Conservation (phyloP, 306 rosid genomes). For the Trifolium fragiferum region DNA sequence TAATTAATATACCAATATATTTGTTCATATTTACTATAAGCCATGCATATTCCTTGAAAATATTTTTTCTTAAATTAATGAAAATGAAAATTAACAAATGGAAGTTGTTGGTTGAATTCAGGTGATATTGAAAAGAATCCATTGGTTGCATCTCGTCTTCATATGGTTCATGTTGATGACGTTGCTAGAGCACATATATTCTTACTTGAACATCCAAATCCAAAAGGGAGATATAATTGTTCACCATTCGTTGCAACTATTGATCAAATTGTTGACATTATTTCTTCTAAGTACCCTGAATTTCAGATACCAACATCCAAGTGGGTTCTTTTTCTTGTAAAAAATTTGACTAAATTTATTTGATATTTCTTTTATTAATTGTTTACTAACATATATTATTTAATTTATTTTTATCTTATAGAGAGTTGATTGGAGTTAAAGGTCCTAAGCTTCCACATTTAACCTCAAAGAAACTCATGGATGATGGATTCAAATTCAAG, state of each 20-base stretch:
- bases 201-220: conserved; percentile 54
- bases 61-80: neutral
- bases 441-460: conserved; percentile 30
- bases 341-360: neutral
- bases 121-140: conserved; percentile 6
- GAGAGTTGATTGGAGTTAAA: conserved; percentile 43
- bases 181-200: conserved; percentile 58
- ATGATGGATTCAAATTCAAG: conserved; percentile 59
- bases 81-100: neutral
- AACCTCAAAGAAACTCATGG: conserved; percentile 57
- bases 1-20: too few species aligned
- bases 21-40: too few species aligned
- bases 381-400: neutral
- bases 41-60: neutral
- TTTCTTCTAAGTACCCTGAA: conserved; percentile 49
- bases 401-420: conserved; percentile 3
- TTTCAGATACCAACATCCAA: conserved; percentile 48
- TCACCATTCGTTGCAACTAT: conserved; percentile 46
- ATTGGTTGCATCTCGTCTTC: neutral
- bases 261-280: conserved; percentile 38
- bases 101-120: neutral
- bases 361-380: neutral
- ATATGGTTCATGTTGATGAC: conserved; percentile 70
- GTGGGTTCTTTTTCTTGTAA: conserved; percentile 49
- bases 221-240: conserved; percentile 64